Percentiles rank a stretch among this genome's conserved stretches.
Evolutionary conservation across 1,139 yeast species (phyloP).

Genomic region (Zhuliangozyma parablackwelliae): DNA sequence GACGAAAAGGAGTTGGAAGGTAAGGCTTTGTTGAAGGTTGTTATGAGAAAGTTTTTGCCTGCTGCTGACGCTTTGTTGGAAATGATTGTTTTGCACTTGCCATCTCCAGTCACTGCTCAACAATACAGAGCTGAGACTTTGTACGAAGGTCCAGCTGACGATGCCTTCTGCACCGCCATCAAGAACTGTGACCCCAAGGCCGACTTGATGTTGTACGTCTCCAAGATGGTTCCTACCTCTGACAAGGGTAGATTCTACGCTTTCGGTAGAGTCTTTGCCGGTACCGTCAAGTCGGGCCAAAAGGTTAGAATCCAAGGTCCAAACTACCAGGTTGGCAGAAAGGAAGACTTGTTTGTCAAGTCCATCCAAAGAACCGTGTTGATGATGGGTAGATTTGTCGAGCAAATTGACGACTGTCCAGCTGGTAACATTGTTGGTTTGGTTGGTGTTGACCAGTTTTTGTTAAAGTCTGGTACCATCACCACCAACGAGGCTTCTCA

Average conservation of each 20-base stretch:
- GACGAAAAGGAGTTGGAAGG: slow-evolving; percentile 98
- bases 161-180: slow-evolving; percentile 85
- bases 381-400: slow-evolving; percentile 99
- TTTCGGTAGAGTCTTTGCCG: slow-evolving; percentile 99
- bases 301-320: slow-evolving; percentile 99
- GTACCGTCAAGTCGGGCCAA: slow-evolving; percentile 98
- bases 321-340: slow-evolving; percentile 97
- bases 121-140: slow-evolving; percentile 98
- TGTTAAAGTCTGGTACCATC: slow-evolving; percentile 98
- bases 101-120: slow-evolving; percentile 99
- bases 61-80: slow-evolving; percentile 99
- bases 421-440: slow-evolving; percentile 99
- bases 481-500: slow-evolving; percentile 96
- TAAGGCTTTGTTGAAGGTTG: slow-evolving; percentile 96
- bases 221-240: slow-evolving; percentile 99
- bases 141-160: slow-evolving; percentile 99
- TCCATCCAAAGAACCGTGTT: slow-evolving; percentile 98
- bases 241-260: slow-evolving; percentile 99
- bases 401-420: slow-evolving; percentile 98
- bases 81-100: slow-evolving; percentile 97
- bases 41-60: slow-evolving; percentile 99
- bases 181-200: slow-evolving; percentile 98
- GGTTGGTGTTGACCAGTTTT: slow-evolving; percentile 99
- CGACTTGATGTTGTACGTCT: slow-evolving; percentile 98
- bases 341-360: slow-evolving; percentile 95